Base-by-base conservation (phyloP, 208 protist genomes). In the Trypanosoma cruzi region DNA sequence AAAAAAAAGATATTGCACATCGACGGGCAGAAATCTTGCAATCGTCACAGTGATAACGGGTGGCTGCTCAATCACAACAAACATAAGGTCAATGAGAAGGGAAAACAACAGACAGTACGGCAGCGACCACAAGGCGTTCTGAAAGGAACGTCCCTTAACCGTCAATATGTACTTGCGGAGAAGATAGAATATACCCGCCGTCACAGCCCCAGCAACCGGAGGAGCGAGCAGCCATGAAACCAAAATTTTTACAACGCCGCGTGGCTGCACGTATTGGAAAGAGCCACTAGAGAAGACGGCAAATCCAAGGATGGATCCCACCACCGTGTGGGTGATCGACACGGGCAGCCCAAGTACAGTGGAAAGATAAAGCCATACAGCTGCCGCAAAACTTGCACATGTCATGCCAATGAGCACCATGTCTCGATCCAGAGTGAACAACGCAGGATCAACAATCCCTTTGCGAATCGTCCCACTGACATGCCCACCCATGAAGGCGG, bases 321-420 rank as follows among this genome's bases (percentile, higher is more conserved):
- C 79, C 42, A 93, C 90, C 26, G 87, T 93, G 73, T 93, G 90
- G 8, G 88, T 92, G 69, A 93, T 96, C 22, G 81, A 91, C 29
- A 96, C 86, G 3, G 84, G 90, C 20, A 93, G 75, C 11, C 90
- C 85, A 75, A 92, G 89, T 20, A 93, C 79, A 29, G 87, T 89
- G 8, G 85, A 93, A 7, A 93, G 77, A 72, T 90, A 95, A 2
- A 95, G 77, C 87, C 90, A 93, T 34, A 87, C 34, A 22, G 87
- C 83, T 4, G 85, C 70, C 2, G 85, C 73, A 55, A 93, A 92
- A 56, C 64, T 87, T 64, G 85, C 82, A 70, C 77, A 88, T 20
- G 81, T 88, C 87, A 93, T 92, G 68, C 89, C 89, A 26, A 92
- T 80, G 37, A 95, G 72, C 14, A 91, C 86, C 8, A 81, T 56